These are phyloP conservation scores for Pyricularia sp. DNA, from an alignment of 2,329 filamentous ascomycete species.

Conservation along the genomic window DNA sequence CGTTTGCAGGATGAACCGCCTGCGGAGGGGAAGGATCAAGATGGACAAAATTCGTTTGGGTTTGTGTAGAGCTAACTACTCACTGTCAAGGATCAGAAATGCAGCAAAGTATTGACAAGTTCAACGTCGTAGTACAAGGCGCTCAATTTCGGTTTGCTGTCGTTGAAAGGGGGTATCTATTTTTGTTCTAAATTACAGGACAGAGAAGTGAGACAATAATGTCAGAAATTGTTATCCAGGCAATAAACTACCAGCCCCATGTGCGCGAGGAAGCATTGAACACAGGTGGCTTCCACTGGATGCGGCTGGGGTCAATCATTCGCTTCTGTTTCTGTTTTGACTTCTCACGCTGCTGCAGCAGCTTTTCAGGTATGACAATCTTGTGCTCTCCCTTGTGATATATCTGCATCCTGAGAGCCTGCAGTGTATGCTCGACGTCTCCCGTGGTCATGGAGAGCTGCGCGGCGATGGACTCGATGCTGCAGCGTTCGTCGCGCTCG, in stretches of 20 bases:
- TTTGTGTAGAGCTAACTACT: background rate
- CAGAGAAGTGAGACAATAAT: background rate
- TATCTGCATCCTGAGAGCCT: slow-evolving; percentile 86
- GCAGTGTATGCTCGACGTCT: slow-evolving; percentile 88
- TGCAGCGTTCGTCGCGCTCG: slow-evolving; percentile 57
- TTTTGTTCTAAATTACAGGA: background rate
- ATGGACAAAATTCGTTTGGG: background rate
- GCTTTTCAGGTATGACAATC: slow-evolving; percentile 76
- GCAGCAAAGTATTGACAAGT: background rate
- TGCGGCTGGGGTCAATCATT: slow-evolving; percentile 60
- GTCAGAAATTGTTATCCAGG: background rate
- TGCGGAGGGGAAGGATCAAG: slow-evolving; percentile 12
- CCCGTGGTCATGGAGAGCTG: slow-evolving; percentile 89
- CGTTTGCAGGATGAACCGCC: slow-evolving; percentile 18
- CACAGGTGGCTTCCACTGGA: slow-evolving; percentile 93
- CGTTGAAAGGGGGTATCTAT: background rate
- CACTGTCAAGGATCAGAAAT: background rate
- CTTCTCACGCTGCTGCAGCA: slow-evolving; percentile 69
- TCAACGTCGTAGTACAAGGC: background rate
- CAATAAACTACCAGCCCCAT: slow-evolving; percentile 68
- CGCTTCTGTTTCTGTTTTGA: slow-evolving; percentile 66
- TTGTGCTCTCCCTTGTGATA: slow-evolving; percentile 97
- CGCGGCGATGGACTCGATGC: slow-evolving; percentile 71
- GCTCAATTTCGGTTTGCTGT: background rate
- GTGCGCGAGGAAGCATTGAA: slow-evolving; percentile 83